Evolutionary conservation across 1,284 basidiomycete genomes (phyloP).

Genomic region (Pseudozyma thailandica): DNA sequence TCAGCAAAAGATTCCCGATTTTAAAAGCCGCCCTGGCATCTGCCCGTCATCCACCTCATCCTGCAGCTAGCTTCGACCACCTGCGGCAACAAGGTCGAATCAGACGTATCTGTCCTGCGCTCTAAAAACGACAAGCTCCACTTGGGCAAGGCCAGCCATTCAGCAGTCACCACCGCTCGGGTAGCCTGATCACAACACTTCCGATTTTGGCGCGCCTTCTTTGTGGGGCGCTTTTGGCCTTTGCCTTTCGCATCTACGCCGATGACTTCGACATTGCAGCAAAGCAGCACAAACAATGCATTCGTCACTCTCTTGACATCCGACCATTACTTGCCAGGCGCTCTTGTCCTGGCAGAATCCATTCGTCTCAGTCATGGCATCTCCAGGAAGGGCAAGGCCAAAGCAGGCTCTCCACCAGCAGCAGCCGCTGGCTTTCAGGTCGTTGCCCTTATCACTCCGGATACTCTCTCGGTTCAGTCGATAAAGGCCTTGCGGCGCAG

Average conservation of each 20-base stretch:
- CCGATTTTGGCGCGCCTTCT: conserved; percentile 2
- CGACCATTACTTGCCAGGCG: conserved; percentile 89
- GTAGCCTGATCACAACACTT: neutral
- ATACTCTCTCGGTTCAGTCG: conserved; percentile 85
- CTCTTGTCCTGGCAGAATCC: conserved; percentile 84
- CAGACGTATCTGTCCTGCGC: neutral
- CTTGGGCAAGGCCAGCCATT: neutral
- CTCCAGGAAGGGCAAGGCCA: conserved; percentile 16
- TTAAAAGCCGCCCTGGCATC: too few relatives aligned
- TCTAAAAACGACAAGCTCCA: neutral
- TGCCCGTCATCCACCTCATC: too few relatives aligned
- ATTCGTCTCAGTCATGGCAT: conserved; percentile 67
- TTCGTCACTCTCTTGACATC: conserved; percentile 82
- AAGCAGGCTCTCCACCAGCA: neutral
- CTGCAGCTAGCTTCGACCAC: too few relatives aligned
- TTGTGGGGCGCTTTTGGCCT: neutral
- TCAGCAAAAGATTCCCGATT: neutral
- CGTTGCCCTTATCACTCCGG: conserved; percentile 92
- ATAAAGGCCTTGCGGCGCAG: conserved; percentile 78
- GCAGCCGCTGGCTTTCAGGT: conserved; percentile 70
- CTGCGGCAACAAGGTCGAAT: neutral
- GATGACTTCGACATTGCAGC: conserved; percentile 31
- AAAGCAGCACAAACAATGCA: conserved; percentile 67
- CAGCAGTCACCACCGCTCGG: neutral
- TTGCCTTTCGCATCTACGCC: neutral